Base-by-base conservation (phyloP, 2,329 filamentous ascomycete species). In the Ceratocystis variospora region DNA sequence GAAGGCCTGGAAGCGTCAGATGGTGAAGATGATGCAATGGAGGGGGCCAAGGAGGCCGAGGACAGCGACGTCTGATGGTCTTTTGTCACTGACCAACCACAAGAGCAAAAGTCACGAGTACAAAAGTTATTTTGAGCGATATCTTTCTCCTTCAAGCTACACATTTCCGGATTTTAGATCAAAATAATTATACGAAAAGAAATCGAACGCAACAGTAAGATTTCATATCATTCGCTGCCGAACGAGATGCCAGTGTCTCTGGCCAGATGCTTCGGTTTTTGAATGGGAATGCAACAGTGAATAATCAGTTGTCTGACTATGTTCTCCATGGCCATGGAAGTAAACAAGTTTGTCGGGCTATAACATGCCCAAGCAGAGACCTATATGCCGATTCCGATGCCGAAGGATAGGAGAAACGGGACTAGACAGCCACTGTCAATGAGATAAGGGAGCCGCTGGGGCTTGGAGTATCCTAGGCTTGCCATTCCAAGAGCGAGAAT, bases 1-100 rank as follows among this genome's bases (percentile, higher is more conserved):
- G 82, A 84, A 33, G 85, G 85, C 1, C 74, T 87, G 66, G 84
- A 87, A 71, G 84, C 83, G 5, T 86, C 81, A 3, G 81, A 85
- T 69, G 79, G 84, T 66, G 84, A 87, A 10, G 66, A 68, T 19
- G 63, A 61, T 17, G 57, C 59, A 71, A 80, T 84, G 74, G 77
- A 83, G 61, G 81, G 81, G 69, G 79, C 79, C 1, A 72, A 81
- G 59, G 76, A 79, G 63, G 77, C 78, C 61, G 71, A 57, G 33
- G 50, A 61, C 53, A 61, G 45, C 22, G 22, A 59, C 37, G 53
- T 17, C 15, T 57, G 48, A 55, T 57, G 8, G 33, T 48, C n/a
- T 44, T 12, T 41, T 57, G 50, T 19, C 45, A 64, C 17, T 7
- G 22, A 17, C 8, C 12, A 25, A n/a, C 22, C 10, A 22, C 28